Conservation (phyloP, 2,329 filamentous ascomycete genomes). For the Coleophoma cylindrospora region DNA sequence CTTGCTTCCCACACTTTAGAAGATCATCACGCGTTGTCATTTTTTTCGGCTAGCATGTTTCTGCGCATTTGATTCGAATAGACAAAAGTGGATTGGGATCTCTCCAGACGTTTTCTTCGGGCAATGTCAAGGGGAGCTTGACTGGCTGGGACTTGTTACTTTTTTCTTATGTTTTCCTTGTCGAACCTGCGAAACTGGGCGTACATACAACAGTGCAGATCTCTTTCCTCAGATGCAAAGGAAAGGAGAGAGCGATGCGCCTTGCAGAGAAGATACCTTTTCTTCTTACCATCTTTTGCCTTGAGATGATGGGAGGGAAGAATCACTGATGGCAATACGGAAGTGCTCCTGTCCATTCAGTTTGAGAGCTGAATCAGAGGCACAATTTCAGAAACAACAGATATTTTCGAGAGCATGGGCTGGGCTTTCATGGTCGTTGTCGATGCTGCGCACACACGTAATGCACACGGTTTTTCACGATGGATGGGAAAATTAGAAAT, state of each 20-base stretch:
- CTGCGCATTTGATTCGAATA: conserved; percentile 27
- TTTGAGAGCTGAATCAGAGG: conserved; percentile 5
- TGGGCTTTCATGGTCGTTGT: no score
- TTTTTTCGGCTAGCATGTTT: conserved; percentile 12
- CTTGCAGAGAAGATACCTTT: neutral
- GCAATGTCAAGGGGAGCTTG: conserved; percentile 9
- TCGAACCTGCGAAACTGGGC: conserved; percentile 6
- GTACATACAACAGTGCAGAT: conserved; percentile 14
- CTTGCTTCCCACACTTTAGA: conserved; percentile 15
- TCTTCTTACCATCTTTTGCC: conserved; percentile 2
- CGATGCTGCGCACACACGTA: no score
- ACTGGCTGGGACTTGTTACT: conserved; percentile 10
- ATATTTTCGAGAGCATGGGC: no score
- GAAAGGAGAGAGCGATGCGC: conserved; percentile 15
- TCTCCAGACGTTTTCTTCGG: conserved; percentile 10
- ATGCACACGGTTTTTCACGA: no score
- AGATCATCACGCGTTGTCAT: conserved; percentile 17
- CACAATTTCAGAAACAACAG: no score
- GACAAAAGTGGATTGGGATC: conserved; percentile 57
- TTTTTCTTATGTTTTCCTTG: conserved; percentile 20
- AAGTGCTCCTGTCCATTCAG: conserved; percentile 31
- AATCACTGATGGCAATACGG: conserved; percentile 26
- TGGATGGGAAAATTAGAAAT: no score
- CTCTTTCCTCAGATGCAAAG: conserved; percentile 7
- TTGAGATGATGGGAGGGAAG: conserved; percentile 10